Percentiles rank a stretch among this genome's conserved stretches.
phyloP scores from a whole-genome alignment of 2,329 filamentous ascomycete genomes.

The Lojkania enalia region DNA sequence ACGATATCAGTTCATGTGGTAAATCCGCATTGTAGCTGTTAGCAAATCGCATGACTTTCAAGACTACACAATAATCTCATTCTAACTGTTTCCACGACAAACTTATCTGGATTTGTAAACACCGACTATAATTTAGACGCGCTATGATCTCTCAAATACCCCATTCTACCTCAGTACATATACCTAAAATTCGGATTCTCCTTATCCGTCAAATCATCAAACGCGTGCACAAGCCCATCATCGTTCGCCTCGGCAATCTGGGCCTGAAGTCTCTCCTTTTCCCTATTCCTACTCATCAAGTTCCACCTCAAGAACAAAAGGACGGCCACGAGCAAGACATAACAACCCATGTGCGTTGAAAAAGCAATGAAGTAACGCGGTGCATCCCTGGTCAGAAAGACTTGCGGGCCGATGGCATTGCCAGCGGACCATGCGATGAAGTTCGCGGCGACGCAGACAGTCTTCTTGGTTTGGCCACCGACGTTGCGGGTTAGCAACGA shows the following conservation, averaged over 20 bases:
- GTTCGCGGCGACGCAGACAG: conserved; percentile 67
- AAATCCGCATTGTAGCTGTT: too few species aligned
- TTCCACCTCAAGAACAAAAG: conserved; percentile 63
- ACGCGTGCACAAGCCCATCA: conserved; percentile 55
- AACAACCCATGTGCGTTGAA: conserved; percentile 70
- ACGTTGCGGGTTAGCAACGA: conserved; percentile 71
- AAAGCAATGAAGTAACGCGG: conserved; percentile 73
- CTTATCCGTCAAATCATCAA: conserved; percentile 65
- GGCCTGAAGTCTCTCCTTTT: conserved; percentile 54
- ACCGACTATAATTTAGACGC: too few species aligned
- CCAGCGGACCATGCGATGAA: conserved; percentile 71
- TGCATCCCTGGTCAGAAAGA: conserved; percentile 53
- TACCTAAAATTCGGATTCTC: conserved; percentile 66
- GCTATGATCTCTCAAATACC: too few species aligned
- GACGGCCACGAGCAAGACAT: conserved; percentile 61
- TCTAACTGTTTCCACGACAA: too few species aligned
- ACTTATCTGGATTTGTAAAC: too few species aligned
- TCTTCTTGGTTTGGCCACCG: conserved; percentile 75
- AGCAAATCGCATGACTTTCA: too few species aligned
- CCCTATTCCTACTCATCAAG: conserved; percentile 61
- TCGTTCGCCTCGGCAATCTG: conserved; percentile 49
- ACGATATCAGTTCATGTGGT: too few species aligned
- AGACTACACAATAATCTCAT: too few species aligned
- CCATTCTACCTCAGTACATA: conserved; percentile 47
- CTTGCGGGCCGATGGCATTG: conserved; percentile 63